Base-by-base conservation (phyloP, 2,329 filamentous ascomycete genomes). In the Xylaria hypoxylon region DNA sequence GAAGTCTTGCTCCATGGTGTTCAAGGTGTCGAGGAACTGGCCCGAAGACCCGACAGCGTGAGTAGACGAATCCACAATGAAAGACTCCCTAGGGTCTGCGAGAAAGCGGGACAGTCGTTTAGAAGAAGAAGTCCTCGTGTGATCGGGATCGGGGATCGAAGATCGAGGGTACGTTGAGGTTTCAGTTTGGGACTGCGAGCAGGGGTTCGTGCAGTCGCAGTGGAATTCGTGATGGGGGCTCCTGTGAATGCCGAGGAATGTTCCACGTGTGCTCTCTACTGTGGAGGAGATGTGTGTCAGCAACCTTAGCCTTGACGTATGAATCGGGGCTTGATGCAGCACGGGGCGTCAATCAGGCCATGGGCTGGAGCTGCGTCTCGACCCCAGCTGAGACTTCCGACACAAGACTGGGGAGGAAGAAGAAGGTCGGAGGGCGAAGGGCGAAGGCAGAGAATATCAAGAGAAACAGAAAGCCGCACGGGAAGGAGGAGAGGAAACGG, bases 1-100 rank as follows among this genome's bases (percentile, higher is more conserved):
- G 58, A 73, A 72, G 64, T 83, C 79, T 67, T 80, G 79, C 63
- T 89, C 86, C 82, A 86, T 85, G 67, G 73, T 83, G 73, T 85
- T 82, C 72, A 85, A 77, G 65, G 81, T 80, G 83, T 84, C 82
- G 82, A 83, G 82, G 74, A 82, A 84, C 74, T 85, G 84, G 80
- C 79, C 83, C 76, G 80, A 78, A 67, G 84, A 85, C 79, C 83
- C 84, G 74, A 79, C 79, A 52, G 81, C 80, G 38, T 84, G 73
- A 19, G 79, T 83, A 67, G 83, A 83, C 69, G 82, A 82, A 84
- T 88, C 86, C 85, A 87, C 83, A 68, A 60, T 70, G 71, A 67
- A 58, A 57, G 44, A 38, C 59, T 24, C 11, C 47, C 24, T 31
- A 40, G 61, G 40, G 33, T 62, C 24, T 22, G 28, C 24, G 53